These are phyloP conservation scores for Myriosclerotinia curreyana DNA, from an alignment of 2,329 filamentous ascomycete genomes.

Conservation along the genomic window DNA sequence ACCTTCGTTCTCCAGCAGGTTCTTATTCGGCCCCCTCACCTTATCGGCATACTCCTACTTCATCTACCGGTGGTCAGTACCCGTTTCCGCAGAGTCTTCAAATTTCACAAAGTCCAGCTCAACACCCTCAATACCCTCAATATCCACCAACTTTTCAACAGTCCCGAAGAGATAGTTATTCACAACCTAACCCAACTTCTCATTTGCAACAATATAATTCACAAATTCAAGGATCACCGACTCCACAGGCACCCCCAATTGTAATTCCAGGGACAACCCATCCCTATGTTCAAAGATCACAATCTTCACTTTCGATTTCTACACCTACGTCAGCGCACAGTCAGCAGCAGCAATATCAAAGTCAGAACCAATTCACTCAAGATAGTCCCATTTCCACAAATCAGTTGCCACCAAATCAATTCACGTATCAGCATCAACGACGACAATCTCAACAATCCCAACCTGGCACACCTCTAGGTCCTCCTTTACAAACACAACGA, in stretches of 20 bases:
- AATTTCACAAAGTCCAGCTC: conserved; percentile 38
- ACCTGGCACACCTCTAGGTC: conserved; percentile 48
- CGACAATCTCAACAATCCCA: conserved; percentile 37
- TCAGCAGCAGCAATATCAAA: conserved; percentile 45
- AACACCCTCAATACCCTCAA: conserved; percentile 34
- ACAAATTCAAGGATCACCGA: conserved; percentile 34
- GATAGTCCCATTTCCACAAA: conserved; percentile 48
- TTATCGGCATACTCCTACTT: conserved; percentile 37
- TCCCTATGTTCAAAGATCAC: conserved; percentile 47
- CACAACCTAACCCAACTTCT: conserved; percentile 31
- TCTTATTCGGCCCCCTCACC: conserved; percentile 40
- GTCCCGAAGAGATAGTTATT: conserved; percentile 36
- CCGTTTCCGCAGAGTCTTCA: conserved; percentile 37
- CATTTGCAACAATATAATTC: conserved; percentile 37
- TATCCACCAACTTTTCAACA: conserved; percentile 27
- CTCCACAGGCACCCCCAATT: conserved; percentile 40
- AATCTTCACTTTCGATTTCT: conserved; percentile 56
- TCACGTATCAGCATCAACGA: conserved; percentile 35
- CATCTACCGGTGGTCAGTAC: conserved; percentile 35
- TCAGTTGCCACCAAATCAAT: conserved; percentile 32
- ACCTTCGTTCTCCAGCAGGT: conserved; percentile 46
- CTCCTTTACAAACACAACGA: conserved; percentile 46
- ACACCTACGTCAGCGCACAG: conserved; percentile 62
- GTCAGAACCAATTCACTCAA: conserved; percentile 47
- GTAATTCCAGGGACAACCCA: conserved; percentile 37